phyloP scores from a whole-genome alignment of 345 rosid species.

The Boechera stricta region DNA sequence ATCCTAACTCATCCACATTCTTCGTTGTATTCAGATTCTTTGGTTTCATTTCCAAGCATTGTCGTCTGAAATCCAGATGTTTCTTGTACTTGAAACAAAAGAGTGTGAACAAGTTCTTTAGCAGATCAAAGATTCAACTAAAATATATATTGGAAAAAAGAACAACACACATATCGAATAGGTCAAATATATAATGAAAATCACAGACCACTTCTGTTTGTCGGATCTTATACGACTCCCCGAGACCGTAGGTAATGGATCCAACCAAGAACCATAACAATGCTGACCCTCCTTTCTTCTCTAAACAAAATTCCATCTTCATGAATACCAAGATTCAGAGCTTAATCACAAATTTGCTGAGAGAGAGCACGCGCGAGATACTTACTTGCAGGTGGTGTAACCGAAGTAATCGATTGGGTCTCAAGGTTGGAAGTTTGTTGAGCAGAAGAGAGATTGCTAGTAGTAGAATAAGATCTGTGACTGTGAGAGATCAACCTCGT shows the following conservation, averaged over 20 bases:
- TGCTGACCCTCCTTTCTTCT: slow-evolving; percentile 52
- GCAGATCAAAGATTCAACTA: neutral
- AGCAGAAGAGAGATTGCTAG: slow-evolving; percentile 18
- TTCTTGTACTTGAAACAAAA: slow-evolving; percentile 49
- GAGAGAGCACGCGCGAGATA: neutral
- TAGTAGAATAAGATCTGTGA: slow-evolving; percentile 26
- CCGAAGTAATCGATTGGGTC: slow-evolving; percentile 34
- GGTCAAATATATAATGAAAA: neutral
- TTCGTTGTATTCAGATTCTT: slow-evolving; percentile 49
- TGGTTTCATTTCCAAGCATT: slow-evolving; percentile 69
- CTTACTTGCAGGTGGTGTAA: slow-evolving; percentile 53
- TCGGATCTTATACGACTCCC: slow-evolving; percentile 67
- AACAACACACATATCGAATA: neutral
- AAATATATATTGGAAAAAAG: too few relatives aligned
- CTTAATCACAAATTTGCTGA: slow-evolving; percentile 12
- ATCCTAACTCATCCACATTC: slow-evolving; percentile 57
- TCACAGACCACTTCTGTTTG: slow-evolving; percentile 66
- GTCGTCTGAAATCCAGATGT: slow-evolving; percentile 57
- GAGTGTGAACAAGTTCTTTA: neutral
- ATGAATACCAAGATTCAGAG: neutral
- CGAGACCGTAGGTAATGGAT: slow-evolving; percentile 71
- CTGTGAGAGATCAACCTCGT: slow-evolving; percentile 39
- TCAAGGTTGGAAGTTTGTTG: slow-evolving; percentile 38
- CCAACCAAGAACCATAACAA: slow-evolving; percentile 75
- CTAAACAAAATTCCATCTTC: slow-evolving; percentile 16